Conservation (phyloP, 164 flowering plant genomes). For the Akebia trifoliata region DNA sequence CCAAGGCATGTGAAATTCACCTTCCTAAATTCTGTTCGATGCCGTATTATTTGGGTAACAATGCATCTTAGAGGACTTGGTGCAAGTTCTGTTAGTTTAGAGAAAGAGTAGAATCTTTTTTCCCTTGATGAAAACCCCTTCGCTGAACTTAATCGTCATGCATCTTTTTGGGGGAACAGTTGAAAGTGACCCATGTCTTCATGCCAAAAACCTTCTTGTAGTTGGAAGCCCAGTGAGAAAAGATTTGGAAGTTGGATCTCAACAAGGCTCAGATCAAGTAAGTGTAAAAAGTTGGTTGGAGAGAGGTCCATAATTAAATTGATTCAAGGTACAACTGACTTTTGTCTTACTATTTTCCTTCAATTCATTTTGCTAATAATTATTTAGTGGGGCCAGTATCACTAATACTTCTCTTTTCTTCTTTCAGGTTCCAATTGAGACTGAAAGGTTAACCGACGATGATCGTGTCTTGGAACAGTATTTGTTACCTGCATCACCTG, state of each 20-base stretch:
- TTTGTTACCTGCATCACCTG: constrained; percentile 69
- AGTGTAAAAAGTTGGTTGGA: constrained; percentile 66
- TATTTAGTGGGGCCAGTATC: background rate
- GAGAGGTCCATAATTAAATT: constrained; percentile 57
- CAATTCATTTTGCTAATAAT: constrained; percentile 3
- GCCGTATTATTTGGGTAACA: constrained; percentile 91
- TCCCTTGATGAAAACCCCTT: constrained; percentile 85
- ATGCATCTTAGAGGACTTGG: constrained; percentile 58
- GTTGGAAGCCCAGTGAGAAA: constrained; percentile 53
- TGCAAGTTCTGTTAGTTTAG: constrained; percentile 72
- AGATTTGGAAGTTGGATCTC: constrained; percentile 36
- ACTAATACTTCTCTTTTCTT: constrained; percentile 1
- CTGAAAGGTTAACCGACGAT: constrained; percentile 52
- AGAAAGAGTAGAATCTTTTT: constrained; percentile 56
- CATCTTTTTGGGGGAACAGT: constrained; percentile 66
- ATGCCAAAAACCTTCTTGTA: constrained; percentile 81
- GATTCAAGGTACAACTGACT: constrained; percentile 61
- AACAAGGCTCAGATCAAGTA: constrained; percentile 48
- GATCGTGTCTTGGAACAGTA: constrained; percentile 74
- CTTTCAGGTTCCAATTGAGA: constrained; percentile 79
- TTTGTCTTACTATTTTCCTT: background rate
- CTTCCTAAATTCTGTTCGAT: constrained; percentile 70
- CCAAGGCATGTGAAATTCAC: constrained; percentile 78
- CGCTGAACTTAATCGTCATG: constrained; percentile 49
- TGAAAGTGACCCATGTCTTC: constrained; percentile 69